phyloP scores from a whole-genome alignment of 2,329 filamentous ascomycete genomes.

The Verticillium nubilum region DNA sequence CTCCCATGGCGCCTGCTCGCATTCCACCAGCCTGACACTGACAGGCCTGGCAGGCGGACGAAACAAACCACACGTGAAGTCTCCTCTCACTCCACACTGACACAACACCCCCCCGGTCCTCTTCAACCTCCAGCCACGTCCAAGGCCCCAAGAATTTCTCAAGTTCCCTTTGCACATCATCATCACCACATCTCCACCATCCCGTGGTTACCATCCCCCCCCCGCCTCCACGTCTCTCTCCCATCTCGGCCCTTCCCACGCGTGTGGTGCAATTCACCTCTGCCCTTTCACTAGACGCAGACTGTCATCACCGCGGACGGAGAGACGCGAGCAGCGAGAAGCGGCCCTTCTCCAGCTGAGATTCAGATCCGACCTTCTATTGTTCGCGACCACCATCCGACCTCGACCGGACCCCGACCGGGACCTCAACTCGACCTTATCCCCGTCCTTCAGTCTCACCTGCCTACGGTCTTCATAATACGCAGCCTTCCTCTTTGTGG shows the following conservation, averaged over 20 bases:
- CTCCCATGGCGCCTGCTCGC: background rate
- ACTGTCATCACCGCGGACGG: conserved; percentile 7
- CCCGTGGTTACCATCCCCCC: conserved; percentile 4
- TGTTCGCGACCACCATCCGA: background rate
- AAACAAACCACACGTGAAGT: background rate
- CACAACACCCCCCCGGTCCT: background rate
- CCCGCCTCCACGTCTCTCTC: conserved; percentile 9
- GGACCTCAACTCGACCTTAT: background rate
- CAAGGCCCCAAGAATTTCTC: conserved; percentile 5
- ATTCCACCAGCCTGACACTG: background rate
- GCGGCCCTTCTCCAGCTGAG: background rate
- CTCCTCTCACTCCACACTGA: background rate
- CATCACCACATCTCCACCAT: conserved; percentile 10
- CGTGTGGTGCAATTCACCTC: conserved; percentile 4
- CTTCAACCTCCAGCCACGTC: background rate
- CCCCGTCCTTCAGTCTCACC: background rate
- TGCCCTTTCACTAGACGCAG: conserved; percentile 16
- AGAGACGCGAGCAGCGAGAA: conserved; percentile 7
- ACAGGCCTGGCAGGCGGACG: background rate
- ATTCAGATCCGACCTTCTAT: background rate
- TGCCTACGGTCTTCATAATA: background rate
- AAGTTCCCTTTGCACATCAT: conserved; percentile 12
- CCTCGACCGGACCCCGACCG: background rate
- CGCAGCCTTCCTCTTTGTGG: background rate
- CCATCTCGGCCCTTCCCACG: conserved; percentile 1